Conservation (phyloP, 495 filamentous ascomycete genomes). For the Penicillium pulvis region DNA sequence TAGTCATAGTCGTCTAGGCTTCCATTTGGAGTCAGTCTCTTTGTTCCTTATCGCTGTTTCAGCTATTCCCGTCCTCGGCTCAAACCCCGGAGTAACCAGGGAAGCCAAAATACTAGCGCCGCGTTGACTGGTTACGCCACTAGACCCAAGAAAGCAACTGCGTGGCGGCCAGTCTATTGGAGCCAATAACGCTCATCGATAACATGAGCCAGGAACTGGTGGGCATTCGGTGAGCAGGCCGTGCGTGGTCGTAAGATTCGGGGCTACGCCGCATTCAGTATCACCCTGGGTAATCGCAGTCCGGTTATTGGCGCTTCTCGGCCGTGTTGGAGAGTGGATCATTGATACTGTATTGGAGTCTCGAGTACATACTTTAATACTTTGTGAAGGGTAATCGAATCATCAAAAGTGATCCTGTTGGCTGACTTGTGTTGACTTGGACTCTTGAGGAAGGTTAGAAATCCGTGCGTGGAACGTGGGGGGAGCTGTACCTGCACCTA, state of each 20-base stretch:
- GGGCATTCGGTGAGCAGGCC: constrained; percentile 11
- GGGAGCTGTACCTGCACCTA: background rate
- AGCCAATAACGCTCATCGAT: constrained; percentile 17
- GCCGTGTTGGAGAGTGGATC: constrained; percentile 11
- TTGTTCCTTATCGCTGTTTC: constrained; percentile 9
- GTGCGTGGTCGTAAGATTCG: constrained; percentile 28
- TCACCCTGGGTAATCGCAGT: constrained; percentile 26
- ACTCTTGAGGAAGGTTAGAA: background rate
- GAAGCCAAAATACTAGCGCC: constrained; percentile 11
- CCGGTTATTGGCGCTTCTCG: constrained; percentile 13
- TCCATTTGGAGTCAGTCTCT: background rate
- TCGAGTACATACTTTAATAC: background rate
- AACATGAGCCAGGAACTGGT: constrained; percentile 25
- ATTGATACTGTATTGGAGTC: constrained; percentile 10
- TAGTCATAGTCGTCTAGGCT: background rate
- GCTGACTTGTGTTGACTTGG: background rate
- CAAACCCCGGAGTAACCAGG: constrained; percentile 11
- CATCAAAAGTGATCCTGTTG: background rate
- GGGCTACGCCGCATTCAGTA: constrained; percentile 26
- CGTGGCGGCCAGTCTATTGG: constrained; percentile 6
- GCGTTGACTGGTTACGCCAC: constrained; percentile 14
- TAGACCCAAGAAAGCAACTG: constrained; percentile 14
- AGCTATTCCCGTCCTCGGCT: background rate
- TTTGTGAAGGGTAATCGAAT: background rate
- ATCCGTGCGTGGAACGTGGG: background rate